A percentile compares a stretch with the other conserved stretches of the same genome.
Evolutionary conservation across 805 yeast genomes (phyloP).

Genomic region (Wickerhamomyces chambardii): DNA sequence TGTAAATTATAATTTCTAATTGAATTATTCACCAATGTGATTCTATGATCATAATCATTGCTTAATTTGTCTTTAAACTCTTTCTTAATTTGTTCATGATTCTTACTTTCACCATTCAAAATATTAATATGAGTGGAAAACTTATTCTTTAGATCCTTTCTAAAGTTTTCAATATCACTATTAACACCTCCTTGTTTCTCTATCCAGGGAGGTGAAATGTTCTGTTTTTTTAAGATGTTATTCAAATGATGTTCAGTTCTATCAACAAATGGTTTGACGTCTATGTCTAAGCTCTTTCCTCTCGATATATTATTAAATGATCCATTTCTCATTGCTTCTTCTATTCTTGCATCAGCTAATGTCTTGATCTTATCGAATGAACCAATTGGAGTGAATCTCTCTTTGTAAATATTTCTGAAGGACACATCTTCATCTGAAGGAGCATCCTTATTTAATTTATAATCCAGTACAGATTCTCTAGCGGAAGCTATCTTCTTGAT

Average conservation of each 20-base stretch:
- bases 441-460: slow-evolving; percentile 29
- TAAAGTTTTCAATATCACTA: slow-evolving; percentile 34
- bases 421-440: slow-evolving; percentile 29
- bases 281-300: slow-evolving; percentile 46
- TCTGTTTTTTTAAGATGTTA: slow-evolving; percentile 66
- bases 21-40: slow-evolving; percentile 34
- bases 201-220: slow-evolving; percentile 85
- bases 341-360: slow-evolving; percentile 68
- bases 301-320: slow-evolving; percentile 55
- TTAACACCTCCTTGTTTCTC: slow-evolving; percentile 61
- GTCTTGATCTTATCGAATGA: slow-evolving; percentile 40
- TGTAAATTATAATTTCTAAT: slow-evolving; percentile 53
- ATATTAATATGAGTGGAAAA: slow-evolving; percentile 22
- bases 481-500: slow-evolving; percentile 44
- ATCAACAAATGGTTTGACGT: slow-evolving; percentile 49
- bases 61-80: slow-evolving; percentile 10
- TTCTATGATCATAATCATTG: slow-evolving; percentile 18
- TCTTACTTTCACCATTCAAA: slow-evolving; percentile 6
- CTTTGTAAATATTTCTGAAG: slow-evolving; percentile 54
- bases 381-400: slow-evolving; percentile 38
- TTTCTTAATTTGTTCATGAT: slow-evolving; percentile 5
- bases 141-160: slow-evolving; percentile 31
- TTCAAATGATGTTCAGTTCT: slow-evolving; percentile 73
- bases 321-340: slow-evolving; percentile 65
- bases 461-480: slow-evolving; percentile 58